Percentiles rank a stretch among this genome's conserved stretches.
Evolutionary conservation across 2,329 filamentous ascomycete genomes (phyloP).

Genomic region (Ceratocystis albifundus): DNA sequence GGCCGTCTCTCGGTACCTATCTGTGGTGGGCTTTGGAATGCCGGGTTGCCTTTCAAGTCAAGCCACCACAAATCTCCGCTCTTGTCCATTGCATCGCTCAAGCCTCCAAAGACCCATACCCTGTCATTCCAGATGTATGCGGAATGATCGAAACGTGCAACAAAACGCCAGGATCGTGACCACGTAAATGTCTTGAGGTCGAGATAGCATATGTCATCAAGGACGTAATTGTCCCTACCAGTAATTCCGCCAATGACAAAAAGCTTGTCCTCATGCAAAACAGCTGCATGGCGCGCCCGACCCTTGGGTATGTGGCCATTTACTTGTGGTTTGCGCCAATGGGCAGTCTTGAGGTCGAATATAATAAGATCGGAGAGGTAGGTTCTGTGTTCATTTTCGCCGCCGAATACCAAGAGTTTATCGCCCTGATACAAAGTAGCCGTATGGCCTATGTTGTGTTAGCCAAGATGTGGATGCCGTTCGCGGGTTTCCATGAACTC

Average conservation of each 20-base stretch:
- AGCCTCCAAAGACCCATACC: constrained; percentile 91
- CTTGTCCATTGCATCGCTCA: constrained; percentile 94
- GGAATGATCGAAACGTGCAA: constrained; percentile 86
- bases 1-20: constrained; percentile 41
- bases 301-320: constrained; percentile 77
- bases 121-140: constrained; percentile 85
- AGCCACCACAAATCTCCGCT: constrained; percentile 96
- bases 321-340: constrained; percentile 89
- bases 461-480: not conserved
- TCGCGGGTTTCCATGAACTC: not conserved
- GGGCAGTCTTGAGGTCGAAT: constrained; percentile 84
- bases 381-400: constrained; percentile 93
- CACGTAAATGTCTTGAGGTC: constrained; percentile 96
- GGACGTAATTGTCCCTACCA: constrained; percentile 77
- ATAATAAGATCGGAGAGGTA: constrained; percentile 94
- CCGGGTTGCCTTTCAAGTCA: constrained; percentile 80
- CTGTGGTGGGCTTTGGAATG: constrained; percentile 61
- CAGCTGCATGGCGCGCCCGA: constrained; percentile 81
- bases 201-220: constrained; percentile 93
- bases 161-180: constrained; percentile 93
- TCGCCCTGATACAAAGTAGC: constrained; percentile 86
- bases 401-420: constrained; percentile 93
- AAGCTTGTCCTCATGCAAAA: constrained; percentile 90
- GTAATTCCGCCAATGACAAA: constrained; percentile 95
- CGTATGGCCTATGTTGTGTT: constrained; percentile 58